phyloP scores from a whole-genome alignment of 1,139 yeast species.

The Blastobotrys petasosporus region DNA sequence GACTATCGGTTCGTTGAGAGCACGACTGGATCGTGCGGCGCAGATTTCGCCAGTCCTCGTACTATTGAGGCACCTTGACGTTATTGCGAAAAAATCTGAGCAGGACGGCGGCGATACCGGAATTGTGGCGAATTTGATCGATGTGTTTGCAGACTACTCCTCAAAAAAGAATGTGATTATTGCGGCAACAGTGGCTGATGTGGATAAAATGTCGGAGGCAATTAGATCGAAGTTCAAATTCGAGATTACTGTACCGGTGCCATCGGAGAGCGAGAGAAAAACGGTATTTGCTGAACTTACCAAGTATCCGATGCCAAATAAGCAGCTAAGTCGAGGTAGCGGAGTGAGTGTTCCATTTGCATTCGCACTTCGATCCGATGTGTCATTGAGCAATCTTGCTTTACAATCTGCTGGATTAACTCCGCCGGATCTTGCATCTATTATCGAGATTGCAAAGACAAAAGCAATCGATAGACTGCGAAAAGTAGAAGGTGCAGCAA shows the following conservation, averaged over 20 bases:
- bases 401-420: constrained; percentile 90
- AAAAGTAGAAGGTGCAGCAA: constrained; percentile 16
- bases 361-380: constrained; percentile 43
- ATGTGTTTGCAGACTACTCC: constrained; percentile 53
- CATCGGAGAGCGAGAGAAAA: constrained; percentile 67
- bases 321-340: constrained; percentile 11
- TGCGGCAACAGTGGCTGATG: constrained; percentile 65
- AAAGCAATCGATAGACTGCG: constrained; percentile 50
- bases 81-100: constrained; percentile 62
- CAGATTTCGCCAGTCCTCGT: constrained; percentile 45
- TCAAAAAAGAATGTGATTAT: constrained; percentile 42
- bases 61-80: constrained; percentile 68
- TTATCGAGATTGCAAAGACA: constrained; percentile 59
- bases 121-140: constrained; percentile 53
- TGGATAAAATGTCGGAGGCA: constrained; percentile 62
- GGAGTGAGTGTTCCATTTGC: constrained; percentile 14
- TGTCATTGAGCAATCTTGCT: constrained; percentile 56
- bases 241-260: constrained; percentile 71
- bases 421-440: constrained; percentile 73
- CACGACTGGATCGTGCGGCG: constrained; percentile 61
- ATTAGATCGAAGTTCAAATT: constrained; percentile 68
- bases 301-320: constrained; percentile 17
- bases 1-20: constrained; percentile 70
- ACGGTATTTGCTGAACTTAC: constrained; percentile 53
- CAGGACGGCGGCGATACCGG: constrained; percentile 53